A percentile compares a stretch with the other conserved stretches of the same genome.
phyloP scores from a whole-genome alignment of 2,329 filamentous ascomycete genomes.

The Diaporthe vaccinii region DNA sequence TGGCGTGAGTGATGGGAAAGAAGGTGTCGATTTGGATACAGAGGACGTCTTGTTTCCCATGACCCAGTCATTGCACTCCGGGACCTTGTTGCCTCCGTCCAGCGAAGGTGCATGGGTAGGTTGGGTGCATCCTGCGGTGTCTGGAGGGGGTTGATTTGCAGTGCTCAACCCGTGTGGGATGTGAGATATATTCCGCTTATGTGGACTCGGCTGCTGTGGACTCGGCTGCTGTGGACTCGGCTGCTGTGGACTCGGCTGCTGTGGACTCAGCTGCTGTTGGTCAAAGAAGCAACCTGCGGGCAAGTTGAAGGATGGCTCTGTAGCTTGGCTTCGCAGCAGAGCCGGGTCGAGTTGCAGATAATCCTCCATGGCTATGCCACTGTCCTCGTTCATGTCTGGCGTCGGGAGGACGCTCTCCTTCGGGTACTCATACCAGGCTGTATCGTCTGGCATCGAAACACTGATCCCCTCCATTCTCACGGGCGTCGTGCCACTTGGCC shows the following conservation, averaged over 20 bases:
- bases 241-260: neutral
- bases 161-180: neutral
- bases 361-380: neutral
- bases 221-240: neutral
- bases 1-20: constrained; percentile 6
- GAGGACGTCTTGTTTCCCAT: constrained; percentile 2
- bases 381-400: neutral
- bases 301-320: neutral
- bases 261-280: neutral
- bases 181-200: neutral
- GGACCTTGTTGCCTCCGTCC: neutral
- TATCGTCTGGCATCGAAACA: constrained; percentile 1
- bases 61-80: constrained; percentile 2
- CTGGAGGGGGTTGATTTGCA: neutral
- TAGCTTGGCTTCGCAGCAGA: neutral
- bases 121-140: neutral
- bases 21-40: constrained; percentile 10
- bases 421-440: neutral
- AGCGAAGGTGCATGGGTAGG: neutral
- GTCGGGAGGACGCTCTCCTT: constrained; percentile 15
- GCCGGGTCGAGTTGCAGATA: constrained; percentile 16
- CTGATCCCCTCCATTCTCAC: constrained; percentile 1
- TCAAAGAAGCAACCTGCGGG: neutral
- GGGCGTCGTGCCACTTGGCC: neutral
- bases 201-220: neutral